Percentiles rank a stretch among this genome's conserved stretches.
These are phyloP conservation scores for Fagus sylvatica DNA, from an alignment of 306 rosid genomes.

Conservation along the genomic window DNA sequence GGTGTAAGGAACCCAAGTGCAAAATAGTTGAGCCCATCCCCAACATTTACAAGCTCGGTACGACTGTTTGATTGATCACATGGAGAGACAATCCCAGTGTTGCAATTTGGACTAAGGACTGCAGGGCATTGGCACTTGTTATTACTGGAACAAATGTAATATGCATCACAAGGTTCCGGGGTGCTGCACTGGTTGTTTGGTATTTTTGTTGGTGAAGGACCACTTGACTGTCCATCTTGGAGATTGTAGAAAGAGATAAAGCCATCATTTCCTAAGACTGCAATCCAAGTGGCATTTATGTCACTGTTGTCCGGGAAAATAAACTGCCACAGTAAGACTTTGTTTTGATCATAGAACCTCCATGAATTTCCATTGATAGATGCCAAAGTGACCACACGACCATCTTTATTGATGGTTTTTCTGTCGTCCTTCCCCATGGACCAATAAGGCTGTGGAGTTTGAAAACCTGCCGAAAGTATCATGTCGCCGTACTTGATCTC, in stretches of 20 bases:
- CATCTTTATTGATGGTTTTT: conserved; percentile 44
- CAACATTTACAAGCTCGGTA: conserved; percentile 46
- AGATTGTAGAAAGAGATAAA: conserved; percentile 66
- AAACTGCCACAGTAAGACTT: conserved; percentile 69
- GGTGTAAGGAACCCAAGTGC: conserved; percentile 64
- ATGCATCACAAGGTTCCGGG: conserved; percentile 75
- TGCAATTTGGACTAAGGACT: conserved; percentile 63
- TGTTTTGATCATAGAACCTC: conserved; percentile 65
- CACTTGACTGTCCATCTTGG: conserved; percentile 27
- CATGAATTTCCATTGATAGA: conserved; percentile 72
- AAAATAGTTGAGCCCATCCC: conserved; percentile 59
- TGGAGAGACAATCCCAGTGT: conserved; percentile 56
- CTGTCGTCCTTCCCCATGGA: conserved; percentile 66
- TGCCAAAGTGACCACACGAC: conserved; percentile 47
- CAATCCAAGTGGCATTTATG: conserved; percentile 64
- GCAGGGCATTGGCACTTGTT: conserved; percentile 74
- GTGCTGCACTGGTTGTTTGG: conserved; percentile 68
- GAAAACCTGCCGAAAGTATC: conserved; percentile 62
- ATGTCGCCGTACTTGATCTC: conserved; percentile 71
- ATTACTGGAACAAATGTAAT: conserved; percentile 46
- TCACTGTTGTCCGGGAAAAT: conserved; percentile 37
- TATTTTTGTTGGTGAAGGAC: conserved; percentile 41
- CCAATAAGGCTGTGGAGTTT: conserved; percentile 83
- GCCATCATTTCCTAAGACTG: conserved; percentile 72
- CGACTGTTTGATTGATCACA: conserved; percentile 37